Evolutionary conservation across 202 grass and related monocot species (phyloP).

Genomic region (Sporobolus alterniflorus): DNA sequence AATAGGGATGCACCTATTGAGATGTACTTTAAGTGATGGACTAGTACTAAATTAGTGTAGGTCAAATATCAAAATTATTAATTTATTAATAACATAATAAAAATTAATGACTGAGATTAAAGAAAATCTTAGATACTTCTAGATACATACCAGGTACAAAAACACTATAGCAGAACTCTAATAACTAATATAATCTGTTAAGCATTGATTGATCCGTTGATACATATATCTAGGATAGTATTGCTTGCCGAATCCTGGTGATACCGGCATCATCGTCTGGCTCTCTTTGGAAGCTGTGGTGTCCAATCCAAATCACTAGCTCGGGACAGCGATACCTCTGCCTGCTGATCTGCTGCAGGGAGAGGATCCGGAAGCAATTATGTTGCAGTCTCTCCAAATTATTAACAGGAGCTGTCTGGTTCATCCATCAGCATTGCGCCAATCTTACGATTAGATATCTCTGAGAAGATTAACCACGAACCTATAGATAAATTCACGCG

Average conservation of each 20-base stretch:
- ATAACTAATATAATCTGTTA: too few species aligned
- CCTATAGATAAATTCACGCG: not conserved
- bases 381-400: not conserved
- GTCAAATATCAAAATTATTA: too few species aligned
- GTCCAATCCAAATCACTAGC: constrained; percentile 62
- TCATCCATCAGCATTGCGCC: not conserved
- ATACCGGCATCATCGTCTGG: not conserved
- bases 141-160: too few species aligned
- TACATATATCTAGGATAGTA: not conserved
- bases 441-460: constrained; percentile 7
- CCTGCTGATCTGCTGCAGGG: constrained; percentile 4
- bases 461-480: not conserved
- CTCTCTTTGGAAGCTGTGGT: constrained; percentile 39
- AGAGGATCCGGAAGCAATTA: constrained; percentile 15
- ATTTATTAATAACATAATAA: too few species aligned
- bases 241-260: not conserved
- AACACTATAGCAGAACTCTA: too few species aligned
- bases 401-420: constrained; percentile 16
- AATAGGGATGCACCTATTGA: too few species aligned
- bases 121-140: too few species aligned
- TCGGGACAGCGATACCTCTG: constrained; percentile 27
- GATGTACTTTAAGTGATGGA: too few species aligned
- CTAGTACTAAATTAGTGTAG: too few species aligned
- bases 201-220: too few species aligned
- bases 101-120: too few species aligned